Percentiles rank a stretch among this genome's conserved stretches.
Conservation (phyloP, 2,329 filamentous ascomycete species). For the Colletotrichum gigasporum region DNA sequence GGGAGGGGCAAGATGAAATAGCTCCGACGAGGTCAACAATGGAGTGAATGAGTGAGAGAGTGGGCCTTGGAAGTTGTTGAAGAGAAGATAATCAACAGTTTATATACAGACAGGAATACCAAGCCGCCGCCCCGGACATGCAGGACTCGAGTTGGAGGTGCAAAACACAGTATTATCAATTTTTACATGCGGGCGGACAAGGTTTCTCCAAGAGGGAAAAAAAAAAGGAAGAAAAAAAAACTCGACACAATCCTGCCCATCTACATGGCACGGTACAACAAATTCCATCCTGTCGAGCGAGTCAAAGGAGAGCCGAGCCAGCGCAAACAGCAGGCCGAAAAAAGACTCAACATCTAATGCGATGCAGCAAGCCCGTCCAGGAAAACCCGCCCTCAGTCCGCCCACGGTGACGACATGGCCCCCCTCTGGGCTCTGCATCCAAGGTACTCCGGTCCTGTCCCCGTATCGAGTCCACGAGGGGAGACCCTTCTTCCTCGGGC, state of each 20-base stretch:
- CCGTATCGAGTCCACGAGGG: slow-evolving; percentile 14
- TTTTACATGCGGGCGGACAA: background rate
- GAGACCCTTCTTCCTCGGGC: slow-evolving; percentile 7
- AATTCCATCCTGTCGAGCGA: background rate
- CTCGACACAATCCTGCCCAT: background rate
- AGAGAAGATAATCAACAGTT: slow-evolving; percentile 4
- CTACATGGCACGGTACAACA: background rate
- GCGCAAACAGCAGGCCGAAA: background rate
- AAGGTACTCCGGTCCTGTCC: background rate
- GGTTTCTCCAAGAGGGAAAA: background rate
- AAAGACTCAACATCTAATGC: background rate
- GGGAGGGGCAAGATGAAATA: slow-evolving; percentile 17
- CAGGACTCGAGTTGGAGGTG: background rate
- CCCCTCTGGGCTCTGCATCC: too few species aligned
- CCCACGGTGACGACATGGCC: slow-evolving; percentile 9
- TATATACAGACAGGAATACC: slow-evolving; percentile 6
- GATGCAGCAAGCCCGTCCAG: background rate
- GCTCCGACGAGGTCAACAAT: slow-evolving; percentile 1
- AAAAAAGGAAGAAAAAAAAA: too few species aligned
- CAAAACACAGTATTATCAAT: background rate
- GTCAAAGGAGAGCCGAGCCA: background rate
- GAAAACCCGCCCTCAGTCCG: background rate
- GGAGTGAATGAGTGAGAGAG: background rate
- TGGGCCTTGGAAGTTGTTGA: background rate
- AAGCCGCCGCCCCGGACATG: slow-evolving; percentile 12